Base-by-base conservation (phyloP, 1,284 basidiomycete genomes). In the Exobasidium cylindrosporum region DNA sequence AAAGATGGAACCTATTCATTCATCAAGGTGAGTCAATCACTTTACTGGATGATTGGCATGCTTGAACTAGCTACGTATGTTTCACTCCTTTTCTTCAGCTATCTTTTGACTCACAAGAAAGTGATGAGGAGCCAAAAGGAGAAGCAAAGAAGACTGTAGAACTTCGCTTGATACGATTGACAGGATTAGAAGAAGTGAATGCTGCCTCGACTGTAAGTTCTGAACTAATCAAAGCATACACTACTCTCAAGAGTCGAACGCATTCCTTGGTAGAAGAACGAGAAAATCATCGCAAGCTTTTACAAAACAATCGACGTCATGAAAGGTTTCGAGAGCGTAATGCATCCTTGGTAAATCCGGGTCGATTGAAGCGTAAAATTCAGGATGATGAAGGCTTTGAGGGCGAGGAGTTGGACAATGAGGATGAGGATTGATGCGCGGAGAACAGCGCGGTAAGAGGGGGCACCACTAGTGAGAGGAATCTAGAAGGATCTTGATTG, bases 341-440 rank as follows among this genome's bases (percentile, higher is more conserved):
- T 44, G 13, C 53, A 4, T 30, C 24, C 5, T 28, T 55, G 53
- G 53, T 55, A 4, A 55, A 55, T 44, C 53, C 53, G 29, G 53
- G 53, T 11, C 21, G 53, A n/a, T 26, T 55, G 3, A 55, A 55
- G 29, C 53, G 53, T 4, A 55, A 55, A 44, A 23, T 31, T 13
- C 32, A 55, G 29, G 53, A 55, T 17, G 53, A 55, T 28, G 53
- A 31, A 28, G 53, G 53, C 5, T 55, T 55, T 44, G 53, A 55
- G 17, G 53, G 53, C 2, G 53, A 55, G 4, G 31, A 55, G 32
- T 14, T 21, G 26, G 47, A 50, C 17, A 17, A 40, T 10, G 35
- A 40, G 17, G 35, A 40, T 10, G 35, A 40, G 17, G 35, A 40
- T 10, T n/a, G n/a, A n/a, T n/a, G n/a, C n/a, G n/a, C n/a, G n/a